These are phyloP conservation scores for Quercus tomentella DNA, from an alignment of 331 rosid species.

Conservation along the genomic window DNA sequence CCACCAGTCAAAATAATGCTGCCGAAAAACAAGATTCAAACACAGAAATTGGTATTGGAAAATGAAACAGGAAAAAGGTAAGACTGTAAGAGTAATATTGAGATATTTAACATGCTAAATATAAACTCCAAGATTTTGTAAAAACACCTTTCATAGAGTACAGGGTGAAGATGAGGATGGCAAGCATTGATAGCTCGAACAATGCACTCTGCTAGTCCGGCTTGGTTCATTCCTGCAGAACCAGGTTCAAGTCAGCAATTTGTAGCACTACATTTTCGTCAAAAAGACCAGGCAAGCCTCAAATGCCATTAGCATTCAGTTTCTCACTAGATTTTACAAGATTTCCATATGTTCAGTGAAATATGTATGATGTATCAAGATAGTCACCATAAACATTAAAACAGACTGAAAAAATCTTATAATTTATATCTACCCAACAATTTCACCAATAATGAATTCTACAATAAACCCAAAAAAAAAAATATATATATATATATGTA, in stretches of 20 bases:
- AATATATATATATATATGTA: background rate
- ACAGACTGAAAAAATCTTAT: background rate
- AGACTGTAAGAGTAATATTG: background rate
- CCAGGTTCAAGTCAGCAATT: slow-evolving; percentile 18
- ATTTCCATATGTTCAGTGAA: background rate
- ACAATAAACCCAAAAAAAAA: background rate
- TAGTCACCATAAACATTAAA: background rate
- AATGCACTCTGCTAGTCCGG: slow-evolving; percentile 91
- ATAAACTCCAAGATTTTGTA: background rate
- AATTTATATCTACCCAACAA: slow-evolving; percentile 2
- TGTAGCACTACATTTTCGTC: background rate
- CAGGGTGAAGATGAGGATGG: slow-evolving; percentile 83
- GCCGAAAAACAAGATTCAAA: slow-evolving; percentile 23
- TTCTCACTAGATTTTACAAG: background rate
- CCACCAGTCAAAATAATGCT: slow-evolving; percentile 97
- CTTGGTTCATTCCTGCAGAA: slow-evolving; percentile 88
- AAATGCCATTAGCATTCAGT: slow-evolving; percentile 1
- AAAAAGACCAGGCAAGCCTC: background rate
- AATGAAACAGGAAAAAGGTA: background rate
- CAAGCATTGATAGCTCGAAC: slow-evolving; percentile 83
- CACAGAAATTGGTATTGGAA: background rate
- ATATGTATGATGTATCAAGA: background rate
- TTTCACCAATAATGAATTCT: background rate
- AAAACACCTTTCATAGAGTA: slow-evolving; percentile 74
- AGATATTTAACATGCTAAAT: background rate